Evolutionary conservation across 352 stramenopile genomes (phyloP).

Genomic region (Phytophthora megakarya): DNA sequence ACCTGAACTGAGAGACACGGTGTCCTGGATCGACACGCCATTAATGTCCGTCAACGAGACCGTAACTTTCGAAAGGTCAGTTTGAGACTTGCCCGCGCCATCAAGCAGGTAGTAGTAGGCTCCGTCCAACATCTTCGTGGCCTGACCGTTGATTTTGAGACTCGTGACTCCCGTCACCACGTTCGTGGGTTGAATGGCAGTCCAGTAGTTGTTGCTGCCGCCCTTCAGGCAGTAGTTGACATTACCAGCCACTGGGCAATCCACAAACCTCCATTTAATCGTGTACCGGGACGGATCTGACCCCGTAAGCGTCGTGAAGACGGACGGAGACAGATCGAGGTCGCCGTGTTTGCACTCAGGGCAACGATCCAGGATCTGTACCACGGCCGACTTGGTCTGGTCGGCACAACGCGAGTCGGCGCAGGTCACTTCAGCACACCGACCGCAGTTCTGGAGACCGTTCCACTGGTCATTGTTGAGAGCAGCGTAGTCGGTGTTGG

Average conservation of each 20-base stretch:
- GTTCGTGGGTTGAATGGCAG: constrained; percentile 55
- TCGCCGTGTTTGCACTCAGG: constrained; percentile 73
- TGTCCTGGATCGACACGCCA: constrained; percentile 52
- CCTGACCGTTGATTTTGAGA: constrained; percentile 58
- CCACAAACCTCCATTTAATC: constrained; percentile 58
- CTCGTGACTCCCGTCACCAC: constrained; percentile 39
- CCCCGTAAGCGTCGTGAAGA: constrained; percentile 56
- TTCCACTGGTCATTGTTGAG: constrained; percentile 75
- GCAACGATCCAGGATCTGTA: constrained; percentile 75
- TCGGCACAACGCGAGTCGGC: constrained; percentile 54
- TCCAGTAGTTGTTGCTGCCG: constrained; percentile 57
- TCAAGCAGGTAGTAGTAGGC: constrained; percentile 69
- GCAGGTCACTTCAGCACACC: constrained; percentile 70
- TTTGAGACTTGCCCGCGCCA: constrained; percentile 32
- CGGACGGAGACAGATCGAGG: constrained; percentile 51
- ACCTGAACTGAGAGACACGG: constrained; percentile 44
- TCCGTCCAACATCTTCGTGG: constrained; percentile 60
- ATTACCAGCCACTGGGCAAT: constrained; percentile 52
- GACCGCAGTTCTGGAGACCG: constrained; percentile 58
- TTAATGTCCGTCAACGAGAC: constrained; percentile 61
- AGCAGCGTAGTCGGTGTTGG: constrained; percentile 35
- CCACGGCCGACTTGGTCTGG: constrained; percentile 42
- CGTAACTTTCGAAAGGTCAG: constrained; percentile 39
- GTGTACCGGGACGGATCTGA: constrained; percentile 40
- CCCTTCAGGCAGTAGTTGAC: constrained; percentile 62